Base-by-base conservation (phyloP, 371 early-diverging fungal genomes). In the Mortierella sp. region DNA sequence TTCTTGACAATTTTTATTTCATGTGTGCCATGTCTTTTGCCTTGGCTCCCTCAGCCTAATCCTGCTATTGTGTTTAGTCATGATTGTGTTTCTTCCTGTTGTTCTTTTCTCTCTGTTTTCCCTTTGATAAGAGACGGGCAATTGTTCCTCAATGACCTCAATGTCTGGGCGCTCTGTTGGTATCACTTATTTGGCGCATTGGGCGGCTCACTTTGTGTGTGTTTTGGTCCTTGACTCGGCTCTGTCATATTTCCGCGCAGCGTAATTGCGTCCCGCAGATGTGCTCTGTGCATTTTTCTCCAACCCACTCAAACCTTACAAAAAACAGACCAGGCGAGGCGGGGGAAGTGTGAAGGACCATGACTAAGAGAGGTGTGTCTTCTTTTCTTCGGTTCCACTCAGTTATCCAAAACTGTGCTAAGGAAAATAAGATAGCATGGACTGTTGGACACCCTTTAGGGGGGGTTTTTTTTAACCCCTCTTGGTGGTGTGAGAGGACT, bases 201-300 rank as follows among this genome's bases (percentile, higher is more conserved):
- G 58, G 58, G 58, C 58, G 58, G 58, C 58, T 58, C 58, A 34
- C 34, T 34, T 58, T 19, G 11, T 11, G 47, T 55, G n/a, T 31
- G 53, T 53, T 24, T 53, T 29, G 53, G n/a, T n/a, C 11, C 19
- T 53, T 50, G 50, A n/a, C 58, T 58, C 3, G 58, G 58, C 58
- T 58, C 58, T 58, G 58, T 58, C 58, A 58, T n/a, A n/a, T 34
- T 58, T 58, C 58, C 34, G 58, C 37, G 34, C 34, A 31, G 58
- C 31, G 55, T 55, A 55, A 55, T 55, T 55, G 55, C 34, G 6
- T 16, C 37, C 58, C 58, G n/a, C 58, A 37, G 34, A 58, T 58
- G 58, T 58, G 58, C 58, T 58, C 55, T 58, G 58, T 58, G 58
- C 58, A 19, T 58, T 58, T 31, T 14, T 55, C 14, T 34, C 31